Evolutionary conservation across 345 rosid genomes (phyloP).

Genomic region (Murraya koenigii): DNA sequence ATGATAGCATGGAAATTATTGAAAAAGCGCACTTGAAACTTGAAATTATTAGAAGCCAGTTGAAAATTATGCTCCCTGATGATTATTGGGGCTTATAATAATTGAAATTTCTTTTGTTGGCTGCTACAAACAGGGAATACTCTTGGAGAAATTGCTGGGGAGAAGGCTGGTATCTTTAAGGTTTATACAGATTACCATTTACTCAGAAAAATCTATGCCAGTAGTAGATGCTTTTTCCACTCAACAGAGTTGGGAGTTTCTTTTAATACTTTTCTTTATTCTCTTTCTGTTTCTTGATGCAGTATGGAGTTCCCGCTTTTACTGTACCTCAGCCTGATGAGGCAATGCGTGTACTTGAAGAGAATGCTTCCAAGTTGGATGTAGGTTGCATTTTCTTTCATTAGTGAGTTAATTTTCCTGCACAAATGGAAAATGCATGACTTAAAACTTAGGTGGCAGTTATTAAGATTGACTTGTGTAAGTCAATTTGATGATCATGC

Average conservation of each 20-base stretch:
- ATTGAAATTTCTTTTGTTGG: constrained; percentile 16
- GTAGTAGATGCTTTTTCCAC: not conserved
- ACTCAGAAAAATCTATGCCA: constrained; percentile 13
- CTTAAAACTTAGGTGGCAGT: not conserved
- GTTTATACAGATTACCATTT: constrained; percentile 31
- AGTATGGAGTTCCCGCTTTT: constrained; percentile 82
- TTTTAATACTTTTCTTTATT: not conserved
- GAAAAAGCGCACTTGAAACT: not conserved
- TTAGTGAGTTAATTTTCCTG: not conserved
- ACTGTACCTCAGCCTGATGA: constrained; percentile 96
- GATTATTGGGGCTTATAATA: not conserved
- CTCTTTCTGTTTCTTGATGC: constrained; percentile 18
- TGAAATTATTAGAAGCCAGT: not conserved
- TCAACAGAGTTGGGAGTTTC: not conserved
- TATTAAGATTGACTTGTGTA: not conserved
- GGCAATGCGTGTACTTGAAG: constrained; percentile 90
- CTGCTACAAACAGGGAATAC: constrained; percentile 70
- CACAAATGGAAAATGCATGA: not conserved
- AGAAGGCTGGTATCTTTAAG: constrained; percentile 98
- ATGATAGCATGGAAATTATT: not conserved
- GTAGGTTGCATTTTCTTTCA: constrained; percentile 42
- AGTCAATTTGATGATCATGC: not conserved
- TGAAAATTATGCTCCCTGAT: not conserved
- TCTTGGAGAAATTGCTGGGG: constrained; percentile 93
- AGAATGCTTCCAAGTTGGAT: constrained; percentile 64